Conservation (phyloP, 768 basidiomycete species). For the Lactarius akahatsu region DNA sequence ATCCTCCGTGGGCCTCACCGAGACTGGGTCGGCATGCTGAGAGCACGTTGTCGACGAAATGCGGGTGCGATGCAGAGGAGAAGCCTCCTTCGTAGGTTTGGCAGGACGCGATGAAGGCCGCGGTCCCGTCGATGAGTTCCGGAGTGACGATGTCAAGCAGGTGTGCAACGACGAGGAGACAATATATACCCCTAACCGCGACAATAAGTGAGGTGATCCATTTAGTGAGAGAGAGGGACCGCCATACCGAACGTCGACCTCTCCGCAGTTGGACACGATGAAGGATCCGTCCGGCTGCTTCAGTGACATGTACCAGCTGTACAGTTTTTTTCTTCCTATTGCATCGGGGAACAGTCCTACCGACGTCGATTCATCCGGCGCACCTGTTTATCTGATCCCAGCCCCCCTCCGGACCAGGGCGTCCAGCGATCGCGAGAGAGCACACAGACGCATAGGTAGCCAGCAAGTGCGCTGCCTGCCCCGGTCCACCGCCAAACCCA, state of each 20-base stretch:
- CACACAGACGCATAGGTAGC: constrained; percentile 89
- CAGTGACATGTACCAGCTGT: constrained; percentile 86
- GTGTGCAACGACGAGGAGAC: constrained; percentile 79
- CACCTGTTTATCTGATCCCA: constrained; percentile 88
- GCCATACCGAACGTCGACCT: constrained; percentile 86
- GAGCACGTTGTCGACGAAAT: constrained; percentile 38
- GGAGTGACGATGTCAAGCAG: constrained; percentile 87
- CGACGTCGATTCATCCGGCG: constrained; percentile 27
- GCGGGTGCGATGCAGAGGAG: constrained; percentile 73
- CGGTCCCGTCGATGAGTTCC: constrained; percentile 73
- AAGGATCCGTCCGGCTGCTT: constrained; percentile 95
- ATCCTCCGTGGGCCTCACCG: constrained; percentile 97
- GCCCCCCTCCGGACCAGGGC: constrained; percentile 68
- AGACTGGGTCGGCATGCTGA: constrained; percentile 59
- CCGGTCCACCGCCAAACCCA: constrained; percentile 90
- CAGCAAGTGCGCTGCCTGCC: constrained; percentile 83
- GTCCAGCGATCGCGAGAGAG: constrained; percentile 77
- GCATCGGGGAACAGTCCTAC: not conserved
- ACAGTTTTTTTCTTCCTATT: constrained; percentile 61
- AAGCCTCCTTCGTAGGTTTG: constrained; percentile 99
- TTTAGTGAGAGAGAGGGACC: constrained; percentile 33
- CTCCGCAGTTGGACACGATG: constrained; percentile 79
- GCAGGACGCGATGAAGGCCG: constrained; percentile 81
- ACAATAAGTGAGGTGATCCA: not conserved
- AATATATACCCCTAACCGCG: constrained; percentile 79